phyloP scores from a whole-genome alignment of 805 yeast genomes.

The Helenozyma rhizophorensis region DNA sequence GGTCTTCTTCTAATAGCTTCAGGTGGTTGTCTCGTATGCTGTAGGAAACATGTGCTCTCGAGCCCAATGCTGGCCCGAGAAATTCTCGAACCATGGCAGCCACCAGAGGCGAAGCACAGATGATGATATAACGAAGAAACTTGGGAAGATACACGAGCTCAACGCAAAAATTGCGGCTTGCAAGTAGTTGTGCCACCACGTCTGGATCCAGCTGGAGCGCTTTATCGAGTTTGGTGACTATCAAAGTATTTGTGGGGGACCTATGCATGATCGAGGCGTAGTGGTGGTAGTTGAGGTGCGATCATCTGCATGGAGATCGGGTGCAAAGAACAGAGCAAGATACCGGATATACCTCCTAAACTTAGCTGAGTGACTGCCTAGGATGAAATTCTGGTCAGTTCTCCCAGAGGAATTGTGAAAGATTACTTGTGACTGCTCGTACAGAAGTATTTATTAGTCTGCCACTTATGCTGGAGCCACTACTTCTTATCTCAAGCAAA shows the following conservation, averaged over 20 bases:
- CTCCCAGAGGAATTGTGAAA: no score
- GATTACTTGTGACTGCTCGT: no score
- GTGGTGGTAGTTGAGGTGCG: no score
- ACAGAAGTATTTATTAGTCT: no score
- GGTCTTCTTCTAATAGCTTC: conserved; percentile 9
- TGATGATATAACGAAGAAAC: conserved; percentile 31
- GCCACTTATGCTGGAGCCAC: no score
- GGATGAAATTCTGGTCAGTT: no score
- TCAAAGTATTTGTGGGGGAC: conserved; percentile 29
- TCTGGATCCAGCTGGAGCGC: conserved; percentile 23
- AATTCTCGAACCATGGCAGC: conserved; percentile 19
- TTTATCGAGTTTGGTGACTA: conserved; percentile 25
- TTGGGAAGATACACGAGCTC: conserved; percentile 32
- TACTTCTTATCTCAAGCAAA: no score
- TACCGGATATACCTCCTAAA: no score
- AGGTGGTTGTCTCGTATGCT: conserved; percentile 32
- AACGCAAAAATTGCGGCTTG: conserved; percentile 18
- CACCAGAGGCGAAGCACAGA: conserved; percentile 22
- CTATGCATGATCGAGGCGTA: no score
- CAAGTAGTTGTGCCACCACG: conserved; percentile 22
- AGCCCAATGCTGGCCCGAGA: conserved; percentile 14
- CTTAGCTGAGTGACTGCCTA: no score
- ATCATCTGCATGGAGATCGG: no score
- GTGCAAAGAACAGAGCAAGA: no score
- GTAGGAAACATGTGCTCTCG: conserved; percentile 19